phyloP scores from a whole-genome alignment of 2,329 filamentous ascomycete genomes.

The Talaromyces sp. region DNA sequence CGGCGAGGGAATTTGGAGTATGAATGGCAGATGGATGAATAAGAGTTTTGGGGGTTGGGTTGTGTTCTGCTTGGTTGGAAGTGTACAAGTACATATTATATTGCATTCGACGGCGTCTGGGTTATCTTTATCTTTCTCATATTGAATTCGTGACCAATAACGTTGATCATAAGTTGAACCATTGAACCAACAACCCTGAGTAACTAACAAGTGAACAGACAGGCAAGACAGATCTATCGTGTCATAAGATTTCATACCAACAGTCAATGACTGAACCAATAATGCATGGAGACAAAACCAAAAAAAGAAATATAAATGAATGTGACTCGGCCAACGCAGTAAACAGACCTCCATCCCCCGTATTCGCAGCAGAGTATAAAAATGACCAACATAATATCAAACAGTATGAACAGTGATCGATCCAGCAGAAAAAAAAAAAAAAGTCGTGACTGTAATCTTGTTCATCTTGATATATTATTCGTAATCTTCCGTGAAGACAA shows the following conservation, averaged over 20 bases:
- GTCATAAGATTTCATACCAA: constrained; percentile 3
- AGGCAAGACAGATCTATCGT: constrained; percentile 3
- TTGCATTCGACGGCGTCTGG: neutral
- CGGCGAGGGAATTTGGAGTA: constrained; percentile 78
- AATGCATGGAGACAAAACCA: neutral
- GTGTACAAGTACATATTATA: neutral
- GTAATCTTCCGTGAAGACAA: neutral
- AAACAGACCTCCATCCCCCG: neutral
- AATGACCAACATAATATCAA: neutral
- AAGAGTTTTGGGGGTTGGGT: no score
- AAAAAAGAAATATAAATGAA: constrained; percentile 6
- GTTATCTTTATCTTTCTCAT: neutral
- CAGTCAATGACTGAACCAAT: neutral
- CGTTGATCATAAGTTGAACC: neutral
- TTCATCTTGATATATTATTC: neutral
- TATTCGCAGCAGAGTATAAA: neutral
- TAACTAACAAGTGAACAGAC: neutral
- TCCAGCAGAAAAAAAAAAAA: neutral
- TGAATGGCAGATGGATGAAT: constrained; percentile 95
- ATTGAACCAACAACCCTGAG: neutral
- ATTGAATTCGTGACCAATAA: neutral
- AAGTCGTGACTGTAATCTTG: neutral
- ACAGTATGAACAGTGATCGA: neutral
- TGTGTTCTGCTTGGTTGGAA: no score
- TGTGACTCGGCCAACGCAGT: neutral